A percentile compares a stretch with the other conserved stretches of the same genome.
Conservation (phyloP, 1,284 basidiomycete genomes). For the Porodaedalea pini region DNA sequence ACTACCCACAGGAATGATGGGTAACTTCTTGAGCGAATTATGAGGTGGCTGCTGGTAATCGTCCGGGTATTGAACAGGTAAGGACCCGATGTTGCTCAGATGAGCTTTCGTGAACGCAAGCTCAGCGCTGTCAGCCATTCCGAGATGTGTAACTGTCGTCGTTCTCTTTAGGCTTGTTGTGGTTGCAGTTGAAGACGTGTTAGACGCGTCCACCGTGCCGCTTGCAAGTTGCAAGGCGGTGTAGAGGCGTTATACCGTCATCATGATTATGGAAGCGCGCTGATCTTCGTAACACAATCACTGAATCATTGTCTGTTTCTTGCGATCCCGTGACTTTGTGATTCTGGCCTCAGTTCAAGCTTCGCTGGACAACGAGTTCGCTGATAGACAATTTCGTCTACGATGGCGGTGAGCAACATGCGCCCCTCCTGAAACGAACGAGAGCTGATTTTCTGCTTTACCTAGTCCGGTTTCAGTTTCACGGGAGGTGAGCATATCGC, state of each 20-base stretch:
- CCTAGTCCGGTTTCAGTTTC: conserved; percentile 59
- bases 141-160: background rate
- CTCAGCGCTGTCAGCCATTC: conserved; percentile 66
- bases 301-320: background rate
- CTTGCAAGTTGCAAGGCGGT: conserved; percentile 14
- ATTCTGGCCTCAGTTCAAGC: background rate
- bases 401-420: conserved; percentile 22
- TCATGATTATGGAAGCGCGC: background rate
- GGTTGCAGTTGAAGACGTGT: background rate
- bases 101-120: conserved; percentile 71
- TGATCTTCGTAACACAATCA: background rate
- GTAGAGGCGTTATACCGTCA: conserved; percentile 4
- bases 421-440: background rate
- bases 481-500: conserved; percentile 47
- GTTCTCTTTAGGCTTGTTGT: background rate
- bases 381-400: background rate
- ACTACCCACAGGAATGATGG: conserved; percentile 60
- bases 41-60: conserved; percentile 75
- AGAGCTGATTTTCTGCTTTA: background rate
- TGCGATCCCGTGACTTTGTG: background rate
- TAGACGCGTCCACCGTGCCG: background rate
- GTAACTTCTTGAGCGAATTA: conserved; percentile 70
- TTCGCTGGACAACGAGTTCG: background rate
- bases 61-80: conserved; percentile 68
- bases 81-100: conserved; percentile 61